Percentiles rank a stretch among this genome's conserved stretches.
Evolutionary conservation across 345 rosid genomes (phyloP).

Genomic region (Arabidopsis arenosa): DNA sequence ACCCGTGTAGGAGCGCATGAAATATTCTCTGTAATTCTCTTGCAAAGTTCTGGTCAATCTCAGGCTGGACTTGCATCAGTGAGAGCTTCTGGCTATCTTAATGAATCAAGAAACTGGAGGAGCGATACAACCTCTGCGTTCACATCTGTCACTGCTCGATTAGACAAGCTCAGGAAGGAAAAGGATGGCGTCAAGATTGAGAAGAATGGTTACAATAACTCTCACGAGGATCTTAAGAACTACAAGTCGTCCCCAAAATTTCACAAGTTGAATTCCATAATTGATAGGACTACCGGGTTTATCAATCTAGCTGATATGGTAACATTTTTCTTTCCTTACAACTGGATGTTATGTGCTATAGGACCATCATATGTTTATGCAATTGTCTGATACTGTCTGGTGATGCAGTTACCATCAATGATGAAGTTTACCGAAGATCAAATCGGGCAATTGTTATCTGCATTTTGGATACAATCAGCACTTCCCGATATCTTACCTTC

Average conservation of each 20-base stretch:
- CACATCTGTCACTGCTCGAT: constrained; percentile 73
- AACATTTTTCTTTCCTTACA: constrained; percentile 26
- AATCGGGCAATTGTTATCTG: constrained; percentile 80
- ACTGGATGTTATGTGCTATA: constrained; percentile 10
- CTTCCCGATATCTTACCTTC: constrained; percentile 82
- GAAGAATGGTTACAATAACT: constrained; percentile 50
- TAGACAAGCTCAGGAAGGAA: constrained; percentile 85
- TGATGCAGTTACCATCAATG: constrained; percentile 67
- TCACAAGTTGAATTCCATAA: constrained; percentile 69
- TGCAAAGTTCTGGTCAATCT: constrained; percentile 61
- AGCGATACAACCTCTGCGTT: constrained; percentile 70
- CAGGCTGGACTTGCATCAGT: constrained; percentile 61
- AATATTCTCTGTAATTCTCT: constrained; percentile 80
- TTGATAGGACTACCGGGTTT: constrained; percentile 62
- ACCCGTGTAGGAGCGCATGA: constrained; percentile 90
- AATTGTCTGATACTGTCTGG: constrained; percentile 30
- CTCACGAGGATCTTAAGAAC: constrained; percentile 58
- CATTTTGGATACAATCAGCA: constrained; percentile 84
- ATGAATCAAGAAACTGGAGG: constrained; percentile 70
- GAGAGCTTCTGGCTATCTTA: constrained; percentile 60
- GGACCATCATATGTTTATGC: constrained; percentile 2
- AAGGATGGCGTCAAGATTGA: constrained; percentile 61
- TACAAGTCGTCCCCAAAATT: constrained; percentile 68
- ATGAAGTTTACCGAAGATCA: constrained; percentile 90
- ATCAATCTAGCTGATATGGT: constrained; percentile 59